Evolutionary conservation across 768 basidiomycete genomes (phyloP).

Genomic region (Hygrocybe punicea): DNA sequence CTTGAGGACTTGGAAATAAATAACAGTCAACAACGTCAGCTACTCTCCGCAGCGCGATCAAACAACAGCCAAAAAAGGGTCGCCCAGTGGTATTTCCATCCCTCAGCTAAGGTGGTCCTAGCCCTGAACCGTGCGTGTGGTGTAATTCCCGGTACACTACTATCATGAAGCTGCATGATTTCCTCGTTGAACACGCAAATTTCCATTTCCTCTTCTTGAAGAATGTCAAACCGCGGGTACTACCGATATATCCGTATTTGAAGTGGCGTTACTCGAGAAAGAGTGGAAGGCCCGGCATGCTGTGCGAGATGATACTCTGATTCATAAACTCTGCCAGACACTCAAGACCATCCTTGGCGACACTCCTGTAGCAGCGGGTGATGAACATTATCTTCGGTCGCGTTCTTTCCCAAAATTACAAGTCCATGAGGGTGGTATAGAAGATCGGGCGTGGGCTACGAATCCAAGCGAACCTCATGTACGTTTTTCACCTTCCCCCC

Average conservation of each 20-base stretch:
- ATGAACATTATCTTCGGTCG: conserved; percentile 10
- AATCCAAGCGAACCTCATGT: conserved; percentile 15
- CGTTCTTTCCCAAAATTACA: conserved; percentile 13
- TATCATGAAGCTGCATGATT: conserved; percentile 11
- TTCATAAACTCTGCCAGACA: conserved; percentile 14
- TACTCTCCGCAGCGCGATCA: too few relatives aligned
- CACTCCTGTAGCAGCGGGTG: conserved; percentile 10
- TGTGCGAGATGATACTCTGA: conserved; percentile 5
- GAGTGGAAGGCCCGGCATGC: conserved; percentile 4
- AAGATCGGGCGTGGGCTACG: conserved; percentile 8
- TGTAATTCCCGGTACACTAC: too few relatives aligned
- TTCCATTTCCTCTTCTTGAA: conserved; percentile 11
- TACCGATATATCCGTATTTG: conserved; percentile 9
- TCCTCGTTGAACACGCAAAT: conserved; percentile 15
- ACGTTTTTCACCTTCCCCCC: conserved; percentile 5
- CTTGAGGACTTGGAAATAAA: too few relatives aligned
- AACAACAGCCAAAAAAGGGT: too few relatives aligned
- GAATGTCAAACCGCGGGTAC: conserved; percentile 7
- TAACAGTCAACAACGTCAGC: too few relatives aligned
- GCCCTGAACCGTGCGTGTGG: too few relatives aligned
- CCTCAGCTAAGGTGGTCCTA: too few relatives aligned
- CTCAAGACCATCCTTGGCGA: conserved; percentile 16
- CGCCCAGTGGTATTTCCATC: too few relatives aligned
- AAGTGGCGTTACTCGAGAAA: conserved; percentile 10
- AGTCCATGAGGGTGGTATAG: background rate